Evolutionary conservation across 495 filamentous ascomycete genomes (phyloP), one percentile per base, ranked within the genome.

Genomic region (Hamigera avellanea): DNA sequence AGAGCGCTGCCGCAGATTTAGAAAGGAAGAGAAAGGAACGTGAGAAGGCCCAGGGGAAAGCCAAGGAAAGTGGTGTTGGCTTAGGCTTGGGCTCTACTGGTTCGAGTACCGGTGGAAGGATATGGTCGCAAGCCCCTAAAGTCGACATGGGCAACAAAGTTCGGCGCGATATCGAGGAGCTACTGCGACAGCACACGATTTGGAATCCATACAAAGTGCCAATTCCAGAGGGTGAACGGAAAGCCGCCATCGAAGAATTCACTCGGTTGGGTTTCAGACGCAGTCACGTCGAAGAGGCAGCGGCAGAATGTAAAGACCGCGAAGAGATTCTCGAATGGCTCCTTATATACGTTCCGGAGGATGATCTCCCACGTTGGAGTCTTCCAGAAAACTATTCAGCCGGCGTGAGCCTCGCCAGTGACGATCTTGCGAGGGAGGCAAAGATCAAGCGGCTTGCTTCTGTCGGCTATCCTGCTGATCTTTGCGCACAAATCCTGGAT

Each of bases 301-400:
- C 81, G 1, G 74, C 72, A 18, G 78, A 84, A 46, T 94, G 86
- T 56, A 93, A 86, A 60, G 86, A 94, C 54, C 70, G 78, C n/a
- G 88, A 96, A 53, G 93, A 96, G 56, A 75, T 84, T 9, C 64
- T 98, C 6, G 80, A 83, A 44, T 98, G 91, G 91, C 74, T 98
- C 14, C 67, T 98, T 14, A 82, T 96, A 19, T 88, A 98, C 57
- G 83, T 98, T 14, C 93, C 91, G 2, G 91, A 98, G 56, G 93
- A 96, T 54, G 91, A 98, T 54, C 60, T 95, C 2, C 91, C 91
- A 0, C 55, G 69, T 13, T 94, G 88, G 85, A 81, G 83, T 53
- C 64, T 98, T 16, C 93, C 93, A 2, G 89, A 91, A 57, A 77
- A 74, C 28, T 98, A 98, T 49, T 74, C 76, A 1, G 87, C 86